Evolutionary conservation across 441 rosid genomes (phyloP), one percentile per base, ranked within the genome.

Genomic region (Brassica balearica): DNA sequence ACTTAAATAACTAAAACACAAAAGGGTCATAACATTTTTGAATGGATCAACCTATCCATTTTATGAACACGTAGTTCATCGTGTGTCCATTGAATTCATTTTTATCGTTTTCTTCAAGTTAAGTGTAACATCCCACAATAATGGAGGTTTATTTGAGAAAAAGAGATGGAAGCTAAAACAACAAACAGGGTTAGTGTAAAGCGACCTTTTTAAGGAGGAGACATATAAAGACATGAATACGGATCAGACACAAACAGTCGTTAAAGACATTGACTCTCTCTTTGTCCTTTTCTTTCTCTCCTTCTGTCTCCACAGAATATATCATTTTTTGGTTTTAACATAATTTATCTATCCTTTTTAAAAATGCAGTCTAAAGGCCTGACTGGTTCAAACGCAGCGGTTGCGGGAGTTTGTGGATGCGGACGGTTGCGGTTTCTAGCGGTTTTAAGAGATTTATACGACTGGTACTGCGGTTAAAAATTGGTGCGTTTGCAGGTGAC

Each of bases 241-340:
- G 70, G 36, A 68, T 68, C 74, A 68, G 60, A 73, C 82, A 78
- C 74, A 73, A 51, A 51, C 74, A 73, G 77, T 78, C 59, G 60
- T 63, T 73, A 1, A 62, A 53, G 74, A 79, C 55, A 69, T 64
- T 61, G 69, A 78, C 77, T 23, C 77, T 34, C 77, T 78, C 69
- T 69, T 79, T 74, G 82, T 74, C 71, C 14, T 79, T 73, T 73
- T 79, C 78, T 73, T 55, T 62, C n/a, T 12, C 67, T n/a, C 61
- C n/a, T 68, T 73, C 38, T 68, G 78, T 61, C 78, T 67, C 67
- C 81, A 48, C 64, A 77, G 43, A 17, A 20, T 66, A 34, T 62
- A n/a, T 66, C 14, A 6, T 27, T 67, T 9, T 65, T 10, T 1
- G 38, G 38, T 34, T 34, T 34, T 25, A 25, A 25, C 27, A 25